phyloP scores from a whole-genome alignment of 1,284 basidiomycete genomes.

The Volvariella volvacea region DNA sequence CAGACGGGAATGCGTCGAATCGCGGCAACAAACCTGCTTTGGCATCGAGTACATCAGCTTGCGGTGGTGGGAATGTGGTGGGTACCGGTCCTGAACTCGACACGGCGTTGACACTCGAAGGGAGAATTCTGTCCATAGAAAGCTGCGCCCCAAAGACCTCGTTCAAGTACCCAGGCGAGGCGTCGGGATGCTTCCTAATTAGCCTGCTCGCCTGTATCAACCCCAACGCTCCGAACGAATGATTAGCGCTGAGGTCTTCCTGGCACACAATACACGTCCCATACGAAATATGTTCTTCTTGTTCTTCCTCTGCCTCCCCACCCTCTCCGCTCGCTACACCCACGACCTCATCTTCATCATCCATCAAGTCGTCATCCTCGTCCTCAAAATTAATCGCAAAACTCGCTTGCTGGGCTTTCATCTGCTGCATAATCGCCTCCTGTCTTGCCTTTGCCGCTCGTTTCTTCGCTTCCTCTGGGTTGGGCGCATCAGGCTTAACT shows the following conservation, averaged over 20 bases:
- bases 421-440: conserved; percentile 87
- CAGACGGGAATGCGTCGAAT: conserved; percentile 72
- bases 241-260: conserved; percentile 75
- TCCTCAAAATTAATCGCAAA: conserved; percentile 78
- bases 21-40: conserved; percentile 39
- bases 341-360: conserved; percentile 38
- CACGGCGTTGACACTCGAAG: conserved; percentile 11
- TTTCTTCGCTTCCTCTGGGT: conserved; percentile 66
- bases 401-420: conserved; percentile 85
- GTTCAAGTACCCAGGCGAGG: conserved; percentile 63
- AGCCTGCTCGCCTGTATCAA: conserved; percentile 87
- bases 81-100: conserved; percentile 14
- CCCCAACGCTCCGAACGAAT: conserved; percentile 86
- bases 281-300: conserved; percentile 51
- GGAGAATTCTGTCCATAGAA: conserved; percentile 55
- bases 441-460: conserved; percentile 80
- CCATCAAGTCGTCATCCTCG: conserved; percentile 54
- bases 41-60: conserved; percentile 41
- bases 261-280: conserved; percentile 98
- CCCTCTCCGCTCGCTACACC: conserved; percentile 46
- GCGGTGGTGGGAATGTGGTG: conserved; percentile 48
- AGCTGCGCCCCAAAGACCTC: conserved; percentile 64
- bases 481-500: conserved; percentile 26
- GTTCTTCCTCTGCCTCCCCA: conserved; percentile 28
- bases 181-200: conserved; percentile 74